Evolutionary conservation across 2,329 filamentous ascomycete species (phyloP), one percentile per base, ranked within the genome.

Genomic region (Phialophora verrucosa): DNA sequence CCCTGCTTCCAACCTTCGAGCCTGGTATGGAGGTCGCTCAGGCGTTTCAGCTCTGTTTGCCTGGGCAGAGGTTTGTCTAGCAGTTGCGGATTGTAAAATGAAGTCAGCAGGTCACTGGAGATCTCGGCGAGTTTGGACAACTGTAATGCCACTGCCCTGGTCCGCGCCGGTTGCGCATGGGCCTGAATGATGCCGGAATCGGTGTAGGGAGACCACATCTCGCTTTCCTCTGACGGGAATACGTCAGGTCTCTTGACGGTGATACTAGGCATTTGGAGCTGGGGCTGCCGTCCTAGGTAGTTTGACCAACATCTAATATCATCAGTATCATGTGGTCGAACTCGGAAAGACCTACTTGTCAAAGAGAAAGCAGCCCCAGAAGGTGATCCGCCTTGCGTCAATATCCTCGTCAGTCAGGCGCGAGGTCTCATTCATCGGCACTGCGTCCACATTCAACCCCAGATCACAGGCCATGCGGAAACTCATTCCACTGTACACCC

Each of bases 401-500:
- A 96, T 86, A 77, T 97, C 94, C 55, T 91, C 86, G 65, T 97
- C 92, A 67, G 88, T 88, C 70, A 94, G 84, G 31, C 82, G 83
- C 65, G 85, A 86, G n/a, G 81, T 83, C 7, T 81, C 79, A 7
- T 85, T 84, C 65, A 92, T 84, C 8, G 87, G 87, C 20, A 87
- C 86, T 0, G 90, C 87, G 74, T 97, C 91, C 20, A 97, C 86
- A 74, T 97, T 96, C 61, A 99, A 83, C 0, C 95, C 95, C 69
- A 99, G 86, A 74, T 99, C 95, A 76, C 91, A 91, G 0, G 93
- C 94, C 94, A 99, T 98, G 53, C 95, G 90, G 76, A 99, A 98
- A 74, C 91, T 95, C 91, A 99, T 97, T 58, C 95, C 94, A 74
- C 92, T 97, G 78, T 98, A 98, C 3, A 97, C 93, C 95, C 95